Evolutionary conservation across 108 stramenopile genomes (phyloP).

Genomic region (Nitzschia palea): DNA sequence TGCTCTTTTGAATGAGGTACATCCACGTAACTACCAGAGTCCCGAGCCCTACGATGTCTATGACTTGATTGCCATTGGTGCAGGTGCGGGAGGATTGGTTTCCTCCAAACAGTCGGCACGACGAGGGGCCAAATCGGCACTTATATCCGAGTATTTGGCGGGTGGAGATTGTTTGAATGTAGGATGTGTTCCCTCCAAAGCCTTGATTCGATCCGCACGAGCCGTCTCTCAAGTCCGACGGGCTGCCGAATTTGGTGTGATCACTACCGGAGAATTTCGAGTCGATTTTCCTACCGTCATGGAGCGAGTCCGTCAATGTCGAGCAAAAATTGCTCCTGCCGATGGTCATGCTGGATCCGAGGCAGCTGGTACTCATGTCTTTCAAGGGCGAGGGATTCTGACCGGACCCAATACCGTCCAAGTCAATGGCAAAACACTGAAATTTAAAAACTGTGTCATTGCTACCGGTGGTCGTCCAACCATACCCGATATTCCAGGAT

Average conservation of each 20-base stretch:
- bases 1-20: slow-evolving; percentile 66
- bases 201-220: slow-evolving; percentile 80
- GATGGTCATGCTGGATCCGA: slow-evolving; percentile 82
- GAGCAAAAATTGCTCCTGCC: slow-evolving; percentile 75
- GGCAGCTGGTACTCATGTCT: slow-evolving; percentile 66
- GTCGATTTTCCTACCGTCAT: slow-evolving; percentile 88
- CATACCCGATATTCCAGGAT: slow-evolving; percentile 68
- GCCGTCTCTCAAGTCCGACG: slow-evolving; percentile 60
- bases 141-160: slow-evolving; percentile 76
- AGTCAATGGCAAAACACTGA: slow-evolving; percentile 62
- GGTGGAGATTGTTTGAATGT: slow-evolving; percentile 91
- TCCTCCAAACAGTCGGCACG: slow-evolving; percentile 63
- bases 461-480: slow-evolving; percentile 90
- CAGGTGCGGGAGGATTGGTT: slow-evolving; percentile 87
- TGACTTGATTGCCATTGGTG: slow-evolving; percentile 89
- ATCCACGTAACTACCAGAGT: slow-evolving; percentile 49
- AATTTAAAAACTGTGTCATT: slow-evolving; percentile 85
- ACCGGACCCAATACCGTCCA: slow-evolving; percentile 66
- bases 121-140: slow-evolving; percentile 73
- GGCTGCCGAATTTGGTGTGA: slow-evolving; percentile 83
- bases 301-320: slow-evolving; percentile 62
- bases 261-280: slow-evolving; percentile 47
- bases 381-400: slow-evolving; percentile 71
- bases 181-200: slow-evolving; percentile 96
- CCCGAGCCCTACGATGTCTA: slow-evolving; percentile 53